Conservation (phyloP, 2,329 filamentous ascomycete species). For the Torrubiella hemipterigena region DNA sequence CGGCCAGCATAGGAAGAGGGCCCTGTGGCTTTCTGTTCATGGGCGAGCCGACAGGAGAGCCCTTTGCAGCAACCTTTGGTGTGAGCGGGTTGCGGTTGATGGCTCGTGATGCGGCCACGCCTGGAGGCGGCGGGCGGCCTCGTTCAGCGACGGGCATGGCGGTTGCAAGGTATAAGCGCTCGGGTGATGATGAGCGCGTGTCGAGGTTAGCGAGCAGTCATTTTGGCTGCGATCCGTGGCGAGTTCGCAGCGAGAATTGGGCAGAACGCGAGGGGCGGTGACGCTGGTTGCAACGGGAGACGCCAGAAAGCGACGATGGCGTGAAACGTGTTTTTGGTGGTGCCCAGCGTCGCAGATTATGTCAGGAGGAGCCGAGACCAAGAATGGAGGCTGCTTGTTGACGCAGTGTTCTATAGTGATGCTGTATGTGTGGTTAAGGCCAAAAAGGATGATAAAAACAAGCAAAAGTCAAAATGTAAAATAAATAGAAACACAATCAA, state of each 20-base stretch:
- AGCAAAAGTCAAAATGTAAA: no score
- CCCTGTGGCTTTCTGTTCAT: slow-evolving; percentile 21
- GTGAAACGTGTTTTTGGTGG: no score
- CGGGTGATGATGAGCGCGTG: neutral
- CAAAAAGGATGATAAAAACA: no score
- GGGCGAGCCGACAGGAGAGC: slow-evolving; percentile 27
- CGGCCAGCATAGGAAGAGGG: slow-evolving; percentile 9
- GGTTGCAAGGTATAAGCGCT: neutral
- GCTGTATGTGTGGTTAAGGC: no score
- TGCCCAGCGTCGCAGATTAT: no score
- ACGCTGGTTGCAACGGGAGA: neutral
- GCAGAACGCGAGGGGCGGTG: no score
- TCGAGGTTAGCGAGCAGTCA: neutral
- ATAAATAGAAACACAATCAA: no score
- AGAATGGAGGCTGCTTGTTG: no score
- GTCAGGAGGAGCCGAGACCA: no score
- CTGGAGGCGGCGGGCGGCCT: slow-evolving; percentile 58
- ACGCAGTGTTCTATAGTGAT: no score
- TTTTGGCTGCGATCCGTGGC: neutral
- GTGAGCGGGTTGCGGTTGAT: slow-evolving; percentile 36
- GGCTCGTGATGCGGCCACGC: slow-evolving; percentile 45
- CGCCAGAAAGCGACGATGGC: no score
- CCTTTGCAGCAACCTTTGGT: slow-evolving; percentile 38
- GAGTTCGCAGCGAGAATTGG: no score
- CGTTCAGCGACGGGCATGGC: slow-evolving; percentile 27